Evolutionary conservation across 257 asterid genomes (phyloP).

Genomic region (Mitragyna speciosa): DNA sequence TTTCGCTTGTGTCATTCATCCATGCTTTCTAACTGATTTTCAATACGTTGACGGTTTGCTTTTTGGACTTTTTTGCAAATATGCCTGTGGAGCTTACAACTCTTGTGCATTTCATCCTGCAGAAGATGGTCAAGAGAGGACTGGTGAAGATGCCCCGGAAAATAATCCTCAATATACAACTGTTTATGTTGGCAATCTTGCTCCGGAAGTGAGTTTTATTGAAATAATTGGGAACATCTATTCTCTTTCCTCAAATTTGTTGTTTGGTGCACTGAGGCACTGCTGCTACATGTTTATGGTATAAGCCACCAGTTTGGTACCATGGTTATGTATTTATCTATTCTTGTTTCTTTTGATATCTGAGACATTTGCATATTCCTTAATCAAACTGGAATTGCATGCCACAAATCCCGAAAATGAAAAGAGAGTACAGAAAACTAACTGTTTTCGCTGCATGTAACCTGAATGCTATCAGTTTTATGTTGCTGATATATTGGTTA

Average conservation of each 20-base stretch:
- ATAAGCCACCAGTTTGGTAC: neutral
- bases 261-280: neutral
- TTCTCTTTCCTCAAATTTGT: neutral
- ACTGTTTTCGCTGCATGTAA: neutral
- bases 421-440: neutral
- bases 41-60: neutral
- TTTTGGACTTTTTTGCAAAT: neutral
- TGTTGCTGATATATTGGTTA: neutral
- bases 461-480: neutral
- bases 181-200: slow-evolving; percentile 87
- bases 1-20: neutral
- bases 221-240: neutral
- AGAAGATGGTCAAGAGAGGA: slow-evolving; percentile 67
- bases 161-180: slow-evolving; percentile 75
- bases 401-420: neutral
- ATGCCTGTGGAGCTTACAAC: neutral
- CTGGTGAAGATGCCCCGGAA: slow-evolving; percentile 73
- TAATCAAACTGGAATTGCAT: neutral
- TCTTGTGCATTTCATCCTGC: slow-evolving; percentile 30
- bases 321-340: neutral
- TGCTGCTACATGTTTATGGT: neutral
- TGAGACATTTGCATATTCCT: neutral
- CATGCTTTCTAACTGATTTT: neutral
- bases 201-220: slow-evolving; percentile 62
- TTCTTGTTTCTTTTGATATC: neutral